A percentile compares a stretch with the other conserved stretches of the same genome.
These are phyloP conservation scores for Candida schatavii DNA, from an alignment of 805 yeast species.

Conservation along the genomic window DNA sequence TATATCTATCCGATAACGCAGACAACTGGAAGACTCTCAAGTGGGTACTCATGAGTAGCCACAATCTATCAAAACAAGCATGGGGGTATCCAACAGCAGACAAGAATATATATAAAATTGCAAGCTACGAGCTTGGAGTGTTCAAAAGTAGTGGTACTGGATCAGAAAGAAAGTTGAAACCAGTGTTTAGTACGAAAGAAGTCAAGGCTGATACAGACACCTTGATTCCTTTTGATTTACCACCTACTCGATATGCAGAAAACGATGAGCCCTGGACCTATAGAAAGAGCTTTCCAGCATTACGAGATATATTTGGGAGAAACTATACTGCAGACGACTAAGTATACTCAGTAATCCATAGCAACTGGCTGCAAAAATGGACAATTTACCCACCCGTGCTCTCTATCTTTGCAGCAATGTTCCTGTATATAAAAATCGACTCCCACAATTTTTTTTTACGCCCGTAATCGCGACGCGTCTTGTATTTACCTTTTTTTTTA, in stretches of 20 bases:
- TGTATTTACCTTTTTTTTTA: background rate
- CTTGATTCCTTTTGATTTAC: conserved; percentile 53
- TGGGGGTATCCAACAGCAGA: conserved; percentile 56
- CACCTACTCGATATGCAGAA: conserved; percentile 39
- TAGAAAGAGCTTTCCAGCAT: conserved; percentile 14
- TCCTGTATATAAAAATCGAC: no score
- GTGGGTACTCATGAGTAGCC: conserved; percentile 75
- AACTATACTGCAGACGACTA: conserved; percentile 9
- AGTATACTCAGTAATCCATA: no score
- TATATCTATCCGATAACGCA: conserved; percentile 53
- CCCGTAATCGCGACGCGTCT: background rate
- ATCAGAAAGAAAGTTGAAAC: conserved; percentile 6
- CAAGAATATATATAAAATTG: conserved; percentile 19
- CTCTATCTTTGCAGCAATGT: no score
- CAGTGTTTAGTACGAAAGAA: conserved; percentile 19
- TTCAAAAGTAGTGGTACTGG: conserved; percentile 18
- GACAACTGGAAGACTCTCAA: conserved; percentile 49
- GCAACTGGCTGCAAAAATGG: no score
- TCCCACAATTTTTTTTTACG: no score
- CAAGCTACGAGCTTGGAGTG: conserved; percentile 41
- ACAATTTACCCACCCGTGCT: no score
- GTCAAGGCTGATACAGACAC: conserved; percentile 29
- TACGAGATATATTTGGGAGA: conserved; percentile 23
- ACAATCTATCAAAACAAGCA: conserved; percentile 73
- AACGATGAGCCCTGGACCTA: conserved; percentile 52